Base-by-base conservation (phyloP, 2,329 filamentous ascomycete species). In the Penicillium sp. region DNA sequence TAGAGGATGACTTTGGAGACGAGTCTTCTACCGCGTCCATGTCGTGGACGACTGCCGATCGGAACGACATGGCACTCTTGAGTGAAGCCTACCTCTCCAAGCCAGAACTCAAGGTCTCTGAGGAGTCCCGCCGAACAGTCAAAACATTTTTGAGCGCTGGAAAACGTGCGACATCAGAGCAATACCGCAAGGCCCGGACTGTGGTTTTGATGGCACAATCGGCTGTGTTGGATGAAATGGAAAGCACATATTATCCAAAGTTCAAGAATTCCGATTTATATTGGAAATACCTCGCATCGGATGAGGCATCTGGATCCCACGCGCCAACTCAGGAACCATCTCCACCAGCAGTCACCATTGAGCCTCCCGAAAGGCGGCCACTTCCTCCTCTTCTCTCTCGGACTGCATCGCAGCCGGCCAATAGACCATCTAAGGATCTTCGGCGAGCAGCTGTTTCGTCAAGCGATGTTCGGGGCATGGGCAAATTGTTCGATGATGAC, bases 191-290 rank as follows among this genome's bases (percentile, higher is more conserved):
- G 47, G 92, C 92, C 18, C 76, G 92, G 25, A 81, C 82, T 23
- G 84, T 87, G 22, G 82, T 98, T 15, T 62, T 98, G 26, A 78
- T 77, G 44, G 82, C 85, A 0, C 92, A 98, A 60, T 90, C 85
- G 12, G 75, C 79, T 2, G 84, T 89, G 0, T 74, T 95, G 39
- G 85, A 94, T 44, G 81, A 85, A 52, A 85, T 98, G 78, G 82
- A 88, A 55, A 78, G 79, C 14, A 78, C 76, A 10, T 79, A 94
- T 57, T 92, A 92, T 47, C 80, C 84, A 12, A 79, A 77, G 13
- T 98, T 98, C 69, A 94, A 89, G 57, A 85, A 81, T 51, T 95
- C 92, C 0, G 92, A 96, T 56, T 66, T 98, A 0, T 98, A 88
- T 61, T 96, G 92, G 71, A 98, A 98, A 61, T 95, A 89, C 59